phyloP scores from a whole-genome alignment of 1,139 yeast species.

The Suhomyces taliae region DNA sequence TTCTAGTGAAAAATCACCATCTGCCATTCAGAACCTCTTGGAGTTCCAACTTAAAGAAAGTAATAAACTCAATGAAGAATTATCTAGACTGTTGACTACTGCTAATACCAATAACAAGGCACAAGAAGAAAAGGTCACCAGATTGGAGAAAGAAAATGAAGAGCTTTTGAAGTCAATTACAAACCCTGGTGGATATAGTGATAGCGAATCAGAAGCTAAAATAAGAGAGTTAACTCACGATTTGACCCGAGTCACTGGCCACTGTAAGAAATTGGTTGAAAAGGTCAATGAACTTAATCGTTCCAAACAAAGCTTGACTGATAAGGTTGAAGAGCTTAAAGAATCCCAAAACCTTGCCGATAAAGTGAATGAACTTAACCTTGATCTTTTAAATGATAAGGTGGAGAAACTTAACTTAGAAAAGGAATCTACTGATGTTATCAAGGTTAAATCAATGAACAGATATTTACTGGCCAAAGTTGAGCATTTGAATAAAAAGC shows the following conservation, averaged over 20 bases:
- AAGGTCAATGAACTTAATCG: slow-evolving; percentile 25
- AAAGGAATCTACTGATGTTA: slow-evolving; percentile 13
- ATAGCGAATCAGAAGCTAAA: slow-evolving; percentile 20
- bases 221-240: slow-evolving; percentile 24
- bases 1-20: slow-evolving; percentile 1
- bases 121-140: slow-evolving; percentile 14
- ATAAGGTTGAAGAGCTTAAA: slow-evolving; percentile 6
- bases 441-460: slow-evolving; percentile 16
- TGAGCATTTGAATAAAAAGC: slow-evolving; percentile 18
- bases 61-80: slow-evolving; percentile 23
- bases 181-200: slow-evolving; percentile 16
- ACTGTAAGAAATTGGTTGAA: slow-evolving; percentile 32
- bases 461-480: slow-evolving; percentile 20
- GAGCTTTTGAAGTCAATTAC: slow-evolving; percentile 4
- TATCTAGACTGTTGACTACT: slow-evolving; percentile 22
- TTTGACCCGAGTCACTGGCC: slow-evolving; percentile 25
- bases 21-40: slow-evolving; percentile 28
- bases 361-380: slow-evolving; percentile 10
- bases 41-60: slow-evolving; percentile 38
- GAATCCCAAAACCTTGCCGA: slow-evolving; percentile 3
- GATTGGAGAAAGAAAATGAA: slow-evolving; percentile 10
- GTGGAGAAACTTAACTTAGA: slow-evolving; percentile 13
- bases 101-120: slow-evolving; percentile 13
- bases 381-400: slow-evolving; percentile 13
- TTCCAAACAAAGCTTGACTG: slow-evolving; percentile 5